These are phyloP conservation scores for Diaporthe caulivora DNA, from an alignment of 2,329 filamentous ascomycete genomes.

Conservation along the genomic window DNA sequence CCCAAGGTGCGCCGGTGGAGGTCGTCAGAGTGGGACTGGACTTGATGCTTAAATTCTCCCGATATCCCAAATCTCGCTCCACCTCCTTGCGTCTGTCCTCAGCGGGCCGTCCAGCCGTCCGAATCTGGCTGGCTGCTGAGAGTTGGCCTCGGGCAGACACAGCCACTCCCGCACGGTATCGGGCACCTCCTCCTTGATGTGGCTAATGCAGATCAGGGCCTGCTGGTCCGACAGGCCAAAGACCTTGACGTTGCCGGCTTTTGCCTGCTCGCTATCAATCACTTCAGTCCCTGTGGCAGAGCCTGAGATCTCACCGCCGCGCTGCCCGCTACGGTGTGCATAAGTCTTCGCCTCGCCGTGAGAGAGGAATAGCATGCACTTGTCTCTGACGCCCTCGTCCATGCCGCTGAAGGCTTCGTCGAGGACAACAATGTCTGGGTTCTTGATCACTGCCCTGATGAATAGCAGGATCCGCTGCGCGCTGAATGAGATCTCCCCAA, in stretches of 20 bases:
- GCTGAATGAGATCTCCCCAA: conserved; percentile 82
- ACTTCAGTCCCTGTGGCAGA: conserved; percentile 49
- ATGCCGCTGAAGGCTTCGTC: conserved; percentile 93
- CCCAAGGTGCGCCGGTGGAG: conserved; percentile 15
- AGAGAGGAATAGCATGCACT: conserved; percentile 85
- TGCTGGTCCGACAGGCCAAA: conserved; percentile 76
- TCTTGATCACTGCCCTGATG: conserved; percentile 83
- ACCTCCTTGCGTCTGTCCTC: conserved; percentile 66
- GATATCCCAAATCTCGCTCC: conserved; percentile 75
- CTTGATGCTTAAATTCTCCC: conserved; percentile 8
- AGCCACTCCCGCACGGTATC: conserved; percentile 86
- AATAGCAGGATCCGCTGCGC: conserved; percentile 89
- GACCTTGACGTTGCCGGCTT: conserved; percentile 62
- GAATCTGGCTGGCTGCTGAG: conserved; percentile 70
- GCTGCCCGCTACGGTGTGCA: conserved; percentile 38
- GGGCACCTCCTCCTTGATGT: conserved; percentile 91
- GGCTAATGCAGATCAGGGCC: conserved; percentile 91
- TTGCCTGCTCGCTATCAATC: conserved; percentile 60
- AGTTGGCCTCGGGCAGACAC: conserved; percentile 82
- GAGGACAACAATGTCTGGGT: conserved; percentile 83
- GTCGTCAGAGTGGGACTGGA: conserved; percentile 17
- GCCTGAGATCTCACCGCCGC: conserved; percentile 19
- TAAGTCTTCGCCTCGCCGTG: conserved; percentile 67
- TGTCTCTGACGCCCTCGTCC: conserved; percentile 84
- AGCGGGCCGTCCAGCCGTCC: conserved; percentile 74